phyloP scores from a whole-genome alignment of 2,329 filamentous ascomycete genomes.

The Tolypocladium pustulatum region DNA sequence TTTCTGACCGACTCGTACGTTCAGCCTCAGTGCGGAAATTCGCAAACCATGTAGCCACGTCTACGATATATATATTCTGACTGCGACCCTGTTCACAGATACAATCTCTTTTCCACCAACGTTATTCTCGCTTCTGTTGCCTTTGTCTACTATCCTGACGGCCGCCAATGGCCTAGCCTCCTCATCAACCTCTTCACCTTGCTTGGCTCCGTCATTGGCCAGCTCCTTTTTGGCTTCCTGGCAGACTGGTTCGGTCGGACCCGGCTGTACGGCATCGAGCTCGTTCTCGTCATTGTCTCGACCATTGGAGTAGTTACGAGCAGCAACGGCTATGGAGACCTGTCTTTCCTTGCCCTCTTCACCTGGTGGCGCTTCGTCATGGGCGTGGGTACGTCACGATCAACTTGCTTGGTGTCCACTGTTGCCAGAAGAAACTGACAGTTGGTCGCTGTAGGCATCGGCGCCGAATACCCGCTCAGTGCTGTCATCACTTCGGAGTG shows the following conservation, averaged over 20 bases:
- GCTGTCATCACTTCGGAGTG: constrained; percentile 61
- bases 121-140: constrained; percentile 42
- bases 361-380: constrained; percentile 45
- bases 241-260: constrained; percentile 45
- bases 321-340: constrained; percentile 36
- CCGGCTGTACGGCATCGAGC: constrained; percentile 44
- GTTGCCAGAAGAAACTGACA: neutral
- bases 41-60: neutral
- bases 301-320: constrained; percentile 46
- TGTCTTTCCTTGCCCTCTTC: constrained; percentile 40
- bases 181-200: constrained; percentile 43
- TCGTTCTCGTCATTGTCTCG: constrained; percentile 44
- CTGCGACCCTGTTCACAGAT: constrained; percentile 19
- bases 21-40: neutral
- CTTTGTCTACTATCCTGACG: constrained; percentile 41
- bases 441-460: constrained; percentile 34
- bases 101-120: constrained; percentile 44
- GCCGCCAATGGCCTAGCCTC: constrained; percentile 31
- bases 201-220: constrained; percentile 39
- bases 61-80: neutral
- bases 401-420: neutral
- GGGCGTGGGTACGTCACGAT: constrained; percentile 31
- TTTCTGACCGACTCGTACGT: constrained; percentile 43
- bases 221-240: constrained; percentile 41
- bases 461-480: constrained; percentile 58